phyloP scores from a whole-genome alignment of 2,329 filamentous ascomycete species.

The Pestalotiopsis sp. region DNA sequence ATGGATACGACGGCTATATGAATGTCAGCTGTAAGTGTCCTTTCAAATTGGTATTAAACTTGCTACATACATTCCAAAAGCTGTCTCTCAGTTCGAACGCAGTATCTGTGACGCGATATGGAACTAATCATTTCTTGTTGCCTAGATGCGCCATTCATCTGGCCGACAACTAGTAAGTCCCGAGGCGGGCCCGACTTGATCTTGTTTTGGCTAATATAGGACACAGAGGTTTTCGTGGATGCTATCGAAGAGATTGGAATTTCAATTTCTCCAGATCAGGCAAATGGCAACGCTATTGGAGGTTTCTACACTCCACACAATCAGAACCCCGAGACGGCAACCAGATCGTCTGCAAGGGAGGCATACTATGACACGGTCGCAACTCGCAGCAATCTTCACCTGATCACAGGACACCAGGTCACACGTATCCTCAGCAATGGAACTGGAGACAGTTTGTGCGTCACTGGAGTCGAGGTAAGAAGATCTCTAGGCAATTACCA shows the following conservation, averaged over 20 bases:
- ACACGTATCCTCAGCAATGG: constrained; percentile 33
- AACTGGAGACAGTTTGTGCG: constrained; percentile 17
- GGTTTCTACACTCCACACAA: background rate
- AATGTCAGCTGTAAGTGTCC: background rate
- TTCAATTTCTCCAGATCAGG: background rate
- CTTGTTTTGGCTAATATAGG: background rate
- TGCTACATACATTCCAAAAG: too few relatives aligned
- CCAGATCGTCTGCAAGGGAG: constrained; percentile 25
- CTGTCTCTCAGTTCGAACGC: too few relatives aligned
- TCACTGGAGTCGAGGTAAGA: constrained; percentile 42
- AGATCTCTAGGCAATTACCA: background rate
- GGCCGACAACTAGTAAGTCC: constrained; percentile 5
- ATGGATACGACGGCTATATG: constrained; percentile 6
- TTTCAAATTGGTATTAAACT: too few relatives aligned
- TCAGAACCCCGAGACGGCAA: background rate
- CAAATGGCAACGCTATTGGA: constrained; percentile 9
- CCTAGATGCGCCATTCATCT: background rate
- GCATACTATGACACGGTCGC: constrained; percentile 42
- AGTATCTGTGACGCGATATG: background rate
- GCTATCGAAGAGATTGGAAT: constrained; percentile 6
- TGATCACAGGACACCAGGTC: constrained; percentile 41
- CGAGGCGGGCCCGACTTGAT: background rate
- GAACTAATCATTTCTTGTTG: background rate
- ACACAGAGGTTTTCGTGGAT: background rate
- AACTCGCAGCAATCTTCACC: constrained; percentile 40